A percentile compares a stretch with the other conserved stretches of the same genome.
Evolutionary conservation across 139 green algal genomes (phyloP).

Genomic region (Ettlia oleoabundans): DNA sequence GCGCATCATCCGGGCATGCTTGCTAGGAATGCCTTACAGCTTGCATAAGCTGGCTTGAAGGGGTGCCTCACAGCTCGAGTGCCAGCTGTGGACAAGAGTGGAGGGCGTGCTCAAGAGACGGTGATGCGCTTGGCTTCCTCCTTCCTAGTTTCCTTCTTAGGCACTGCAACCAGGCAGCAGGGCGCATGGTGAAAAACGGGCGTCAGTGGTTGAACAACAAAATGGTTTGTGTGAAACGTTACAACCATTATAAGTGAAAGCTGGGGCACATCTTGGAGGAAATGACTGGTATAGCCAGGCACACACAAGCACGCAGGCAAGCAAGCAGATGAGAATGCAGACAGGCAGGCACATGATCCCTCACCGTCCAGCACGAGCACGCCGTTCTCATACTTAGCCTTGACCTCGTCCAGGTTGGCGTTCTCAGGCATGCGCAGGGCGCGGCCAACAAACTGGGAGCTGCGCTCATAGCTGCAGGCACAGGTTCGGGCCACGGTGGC

Average conservation of each 20-base stretch:
- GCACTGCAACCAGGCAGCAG: background rate
- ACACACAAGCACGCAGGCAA: too few relatives aligned
- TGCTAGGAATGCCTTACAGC: too few relatives aligned
- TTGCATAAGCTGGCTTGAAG: too few relatives aligned
- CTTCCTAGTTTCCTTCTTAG: constrained; percentile 11
- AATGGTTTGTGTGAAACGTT: background rate
- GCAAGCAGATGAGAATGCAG: background rate
- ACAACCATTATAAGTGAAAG: too few relatives aligned
- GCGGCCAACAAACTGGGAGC: constrained; percentile 30
- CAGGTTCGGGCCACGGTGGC: too few relatives aligned
- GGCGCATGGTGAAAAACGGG: background rate
- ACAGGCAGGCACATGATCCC: too few relatives aligned
- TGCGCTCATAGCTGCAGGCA: constrained; percentile 33
- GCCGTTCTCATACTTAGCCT: constrained; percentile 51
- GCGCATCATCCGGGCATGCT: too few relatives aligned
- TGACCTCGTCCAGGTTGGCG: constrained; percentile 43
- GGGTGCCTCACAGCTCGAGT: too few relatives aligned
- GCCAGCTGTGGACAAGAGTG: too few relatives aligned
- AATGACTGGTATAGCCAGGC: too few relatives aligned
- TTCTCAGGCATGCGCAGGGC: constrained; percentile 52
- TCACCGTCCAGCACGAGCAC: constrained; percentile 40
- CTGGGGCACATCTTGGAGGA: too few relatives aligned
- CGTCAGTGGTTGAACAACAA: background rate
- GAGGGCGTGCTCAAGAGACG: too few relatives aligned
- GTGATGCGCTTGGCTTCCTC: constrained; percentile 37